Conservation (phyloP, 306 rosid genomes). For the Cyamopsis tetragonoloba region DNA sequence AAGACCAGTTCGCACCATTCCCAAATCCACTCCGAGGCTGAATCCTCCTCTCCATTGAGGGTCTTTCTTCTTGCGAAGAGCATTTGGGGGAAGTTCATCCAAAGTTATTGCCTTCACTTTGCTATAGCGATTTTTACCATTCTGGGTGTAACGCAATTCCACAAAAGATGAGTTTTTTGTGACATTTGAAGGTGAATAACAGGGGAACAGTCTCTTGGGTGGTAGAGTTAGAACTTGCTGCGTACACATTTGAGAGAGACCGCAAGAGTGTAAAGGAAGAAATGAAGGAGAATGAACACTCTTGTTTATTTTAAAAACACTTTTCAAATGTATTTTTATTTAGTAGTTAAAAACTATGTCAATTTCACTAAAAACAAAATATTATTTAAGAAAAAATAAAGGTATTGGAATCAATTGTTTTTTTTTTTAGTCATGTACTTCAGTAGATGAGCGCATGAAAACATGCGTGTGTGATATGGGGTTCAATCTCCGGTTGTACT, state of each 20-base stretch:
- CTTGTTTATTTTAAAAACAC: too few species aligned
- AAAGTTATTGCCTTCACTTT: conserved; percentile 21
- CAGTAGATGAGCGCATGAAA: too few species aligned
- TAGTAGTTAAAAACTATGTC: too few species aligned
- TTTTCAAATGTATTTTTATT: too few species aligned
- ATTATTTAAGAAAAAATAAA: too few species aligned
- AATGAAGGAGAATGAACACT: too few species aligned
- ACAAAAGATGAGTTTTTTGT: not conserved
- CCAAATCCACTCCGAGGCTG: conserved; percentile 84
- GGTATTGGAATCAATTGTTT: too few species aligned
- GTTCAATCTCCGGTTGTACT: too few species aligned
- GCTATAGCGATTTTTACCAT: not conserved
- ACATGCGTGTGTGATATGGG: too few species aligned
- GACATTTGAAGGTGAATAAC: not conserved
- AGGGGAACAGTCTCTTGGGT: not conserved
- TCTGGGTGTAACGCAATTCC: not conserved
- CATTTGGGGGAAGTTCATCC: conserved; percentile 73
- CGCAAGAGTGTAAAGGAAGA: not conserved
- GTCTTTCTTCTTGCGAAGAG: conserved; percentile 57
- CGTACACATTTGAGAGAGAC: conserved; percentile 20
- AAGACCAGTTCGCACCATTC: conserved; percentile 77
- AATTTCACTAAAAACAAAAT: too few species aligned
- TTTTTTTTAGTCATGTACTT: too few species aligned
- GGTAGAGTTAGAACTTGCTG: conserved; percentile 18
- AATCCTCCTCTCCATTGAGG: conserved; percentile 84